Base-by-base conservation (phyloP, 2,329 filamentous ascomycete genomes). In the Exophiala sp. region DNA sequence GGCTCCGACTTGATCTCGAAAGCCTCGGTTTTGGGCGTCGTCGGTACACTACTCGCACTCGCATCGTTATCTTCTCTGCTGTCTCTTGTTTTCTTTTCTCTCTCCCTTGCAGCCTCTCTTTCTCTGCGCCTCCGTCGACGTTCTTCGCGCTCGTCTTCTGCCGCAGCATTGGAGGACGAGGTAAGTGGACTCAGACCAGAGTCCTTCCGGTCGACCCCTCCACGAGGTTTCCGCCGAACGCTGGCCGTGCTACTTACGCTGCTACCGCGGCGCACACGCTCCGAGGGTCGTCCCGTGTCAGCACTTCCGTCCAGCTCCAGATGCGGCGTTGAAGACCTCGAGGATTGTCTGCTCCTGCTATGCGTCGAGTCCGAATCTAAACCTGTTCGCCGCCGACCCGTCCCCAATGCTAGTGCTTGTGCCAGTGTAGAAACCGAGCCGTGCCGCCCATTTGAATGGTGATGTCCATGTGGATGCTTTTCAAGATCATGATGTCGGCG, bases 381-480 rank as follows among this genome's bases (percentile, higher is more conserved):
- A 10, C 45, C 50, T 16, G 42, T 38, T 12, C 55, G 47, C 33
- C 55, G 29, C 3, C 42, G 47, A 14, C 47, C 33, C 41, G 47
- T 16, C 21, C 56, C 39, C 46, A 40, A 29, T 50, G 20, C 18
- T 46, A 34, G 32, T 36, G 34, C 33, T 35, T n/a, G 29, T 47
- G 18, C 21, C 16, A 41, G 8, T n/a, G 61, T 54, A 9, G 52
- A 45, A 5, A 54, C 11, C 14, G 44, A 41, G 14, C 44, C 36
- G 33, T 60, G 58, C 1, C 51, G 55, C 8, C 35, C 39, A 38
- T 56, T 59, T n/a, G n/a, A 60, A 38, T 48, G 44, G 14, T 11
- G 32, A 21, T 62, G 58, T 34, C 59, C 55, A 8, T 74, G 66
- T 1, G 58, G 61, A 57, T 65, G 63, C 32, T 58, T 65, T 47